Evolutionary conservation across 2,329 filamentous ascomycete species (phyloP).

Genomic region (Cladosporium oxysporum): DNA sequence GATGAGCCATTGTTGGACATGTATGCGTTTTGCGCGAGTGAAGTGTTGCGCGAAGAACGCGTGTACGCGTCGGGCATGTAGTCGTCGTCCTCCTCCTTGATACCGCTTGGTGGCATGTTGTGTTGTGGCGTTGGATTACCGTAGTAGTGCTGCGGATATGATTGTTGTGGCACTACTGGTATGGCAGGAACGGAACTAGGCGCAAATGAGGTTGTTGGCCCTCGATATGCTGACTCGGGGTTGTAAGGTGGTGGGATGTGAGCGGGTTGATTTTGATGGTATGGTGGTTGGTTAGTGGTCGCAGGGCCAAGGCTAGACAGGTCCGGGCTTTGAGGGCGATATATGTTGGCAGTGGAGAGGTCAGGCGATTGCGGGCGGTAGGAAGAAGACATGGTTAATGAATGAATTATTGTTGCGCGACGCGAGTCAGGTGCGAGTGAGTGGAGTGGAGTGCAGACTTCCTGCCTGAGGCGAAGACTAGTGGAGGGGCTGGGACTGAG

Average conservation of each 20-base stretch:
- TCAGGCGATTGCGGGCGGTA: constrained; percentile 20
- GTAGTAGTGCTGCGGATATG: constrained; percentile 23
- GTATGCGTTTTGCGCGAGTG: constrained; percentile 24
- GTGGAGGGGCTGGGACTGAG: neutral
- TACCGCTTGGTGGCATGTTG: constrained; percentile 29
- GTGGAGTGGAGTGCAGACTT: neutral
- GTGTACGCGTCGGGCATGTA: constrained; percentile 32
- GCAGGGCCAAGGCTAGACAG: constrained; percentile 35
- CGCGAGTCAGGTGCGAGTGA: constrained; percentile 13
- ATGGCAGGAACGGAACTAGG: constrained; percentile 20
- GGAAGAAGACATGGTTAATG: constrained; percentile 10
- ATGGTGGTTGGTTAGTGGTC: constrained; percentile 28
- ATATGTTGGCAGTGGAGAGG: constrained; percentile 40
- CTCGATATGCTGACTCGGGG: constrained; percentile 11
- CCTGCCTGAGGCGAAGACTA: constrained; percentile 10
- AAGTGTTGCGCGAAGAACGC: constrained; percentile 14
- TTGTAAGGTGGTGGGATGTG: constrained; percentile 19
- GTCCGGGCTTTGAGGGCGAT: constrained; percentile 44
- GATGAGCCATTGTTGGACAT: constrained; percentile 14
- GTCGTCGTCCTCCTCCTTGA: constrained; percentile 35
- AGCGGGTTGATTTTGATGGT: constrained; percentile 19
- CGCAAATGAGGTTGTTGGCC: constrained; percentile 13
- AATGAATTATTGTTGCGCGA: constrained; percentile 18
- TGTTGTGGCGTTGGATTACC: constrained; percentile 14
- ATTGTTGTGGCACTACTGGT: constrained; percentile 24